phyloP scores from a whole-genome alignment of 306 rosid genomes.

The Amphicarpaea edgeworthii region DNA sequence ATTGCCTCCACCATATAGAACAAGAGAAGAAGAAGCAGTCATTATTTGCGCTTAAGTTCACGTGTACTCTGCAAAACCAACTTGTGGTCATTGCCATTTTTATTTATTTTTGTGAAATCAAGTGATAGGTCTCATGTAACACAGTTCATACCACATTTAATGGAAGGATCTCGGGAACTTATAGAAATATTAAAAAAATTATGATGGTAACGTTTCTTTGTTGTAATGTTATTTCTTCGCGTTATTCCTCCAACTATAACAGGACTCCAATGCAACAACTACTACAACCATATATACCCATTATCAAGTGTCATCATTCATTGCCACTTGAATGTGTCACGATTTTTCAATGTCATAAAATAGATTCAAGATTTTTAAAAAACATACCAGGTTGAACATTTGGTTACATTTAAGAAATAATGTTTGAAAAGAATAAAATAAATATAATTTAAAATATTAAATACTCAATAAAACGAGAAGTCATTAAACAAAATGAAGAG shows the following conservation, averaged over 20 bases:
- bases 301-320: neutral
- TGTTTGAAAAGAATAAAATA: too few species aligned
- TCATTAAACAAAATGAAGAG: too few species aligned
- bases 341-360: neutral
- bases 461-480: too few species aligned
- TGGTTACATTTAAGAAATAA: neutral
- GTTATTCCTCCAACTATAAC: neutral
- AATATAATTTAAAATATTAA: too few species aligned
- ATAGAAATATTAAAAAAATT: neutral
- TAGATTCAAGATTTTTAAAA: neutral
- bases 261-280: neutral
- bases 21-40: slow-evolving; percentile 56
- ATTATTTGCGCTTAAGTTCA: slow-evolving; percentile 58
- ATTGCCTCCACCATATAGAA: slow-evolving; percentile 73
- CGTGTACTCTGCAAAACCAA: slow-evolving; percentile 22
- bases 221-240: neutral
- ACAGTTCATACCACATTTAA: too few species aligned
- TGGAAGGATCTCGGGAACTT: neutral
- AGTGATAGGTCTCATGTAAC: slow-evolving; percentile 25
- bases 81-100: slow-evolving; percentile 27
- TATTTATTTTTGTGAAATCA: slow-evolving; percentile 24
- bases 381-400: neutral
- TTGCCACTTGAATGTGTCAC: neutral
- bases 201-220: neutral
- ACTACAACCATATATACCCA: neutral